Base-by-base conservation (phyloP, 495 filamentous ascomycete genomes). In the Aspergillus biplanus region DNA sequence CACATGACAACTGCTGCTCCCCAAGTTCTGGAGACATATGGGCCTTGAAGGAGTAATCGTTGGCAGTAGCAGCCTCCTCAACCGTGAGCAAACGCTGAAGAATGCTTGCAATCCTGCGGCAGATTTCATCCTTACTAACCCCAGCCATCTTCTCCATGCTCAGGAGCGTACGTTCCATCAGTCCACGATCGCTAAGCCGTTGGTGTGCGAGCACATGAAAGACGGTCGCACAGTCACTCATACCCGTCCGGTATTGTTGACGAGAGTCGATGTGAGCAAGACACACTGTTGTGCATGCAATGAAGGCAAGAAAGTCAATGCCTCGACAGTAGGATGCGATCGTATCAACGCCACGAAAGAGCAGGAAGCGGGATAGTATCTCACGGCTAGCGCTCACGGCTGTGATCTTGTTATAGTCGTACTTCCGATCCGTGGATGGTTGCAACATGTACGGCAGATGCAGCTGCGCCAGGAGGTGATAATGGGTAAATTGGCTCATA, bases 271-370 rank as follows among this genome's bases (percentile, higher is more conserved):
- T 37, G 33, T 71, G 68, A 8, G 59, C 68, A 9, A 73, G 48
- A 6, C 68, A 37, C 7, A 73, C 16, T 1, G 80, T 65, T 6
- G 82, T 73, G 5, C 79, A 73, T 0, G 78, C 76, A n/a, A 76
- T 80, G 62, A 85, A 80, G 9, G 69, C 80, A 61, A 80, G 71
- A 58, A 82, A 85, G 63, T 81, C 77, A 8, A 81, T 61, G 2
- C 78, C 67, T 50, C 82, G 81, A 69, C 81, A 84, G 60, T 75
- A 67, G 56, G 73, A 73, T 31, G 69, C 61, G 15, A 63, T 67
- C 4, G 64, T 65, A 46, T 72, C 72, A 7, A 64, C 67, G 48
- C 66, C 56, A 31, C 79, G 78, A 16, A 84, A 67, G 33, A 66
- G 44, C 48, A 71, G 69, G 55, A 78, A 85, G 33, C 74, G 71